These are phyloP conservation scores for Leptomonas seymouri DNA, from an alignment of 208 protist genomes.

Conservation along the genomic window DNA sequence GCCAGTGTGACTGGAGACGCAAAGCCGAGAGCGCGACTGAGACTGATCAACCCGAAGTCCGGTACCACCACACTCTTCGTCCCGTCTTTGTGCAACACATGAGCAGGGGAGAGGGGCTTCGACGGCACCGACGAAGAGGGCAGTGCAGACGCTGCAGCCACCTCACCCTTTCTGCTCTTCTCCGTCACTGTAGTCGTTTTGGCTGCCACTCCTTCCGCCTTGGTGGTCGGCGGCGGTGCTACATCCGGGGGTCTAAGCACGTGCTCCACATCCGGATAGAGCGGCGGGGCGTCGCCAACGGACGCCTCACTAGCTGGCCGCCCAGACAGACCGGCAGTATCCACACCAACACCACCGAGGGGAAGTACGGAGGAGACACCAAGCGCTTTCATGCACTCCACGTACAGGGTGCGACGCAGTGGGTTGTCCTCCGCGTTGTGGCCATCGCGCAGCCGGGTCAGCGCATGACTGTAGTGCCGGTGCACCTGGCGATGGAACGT, in stretches of 20 bases:
- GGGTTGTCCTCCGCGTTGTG: slow-evolving; percentile 33
- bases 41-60: slow-evolving; percentile 27
- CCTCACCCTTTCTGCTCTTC: not conserved
- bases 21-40: slow-evolving; percentile 30
- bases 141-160: too few relatives aligned
- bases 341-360: not conserved
- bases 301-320: not conserved
- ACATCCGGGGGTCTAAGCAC: not conserved
- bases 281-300: not conserved
- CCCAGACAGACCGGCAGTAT: not conserved
- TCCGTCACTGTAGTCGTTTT: not conserved
- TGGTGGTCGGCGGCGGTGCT: not conserved
- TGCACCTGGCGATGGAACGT: slow-evolving; percentile 19
- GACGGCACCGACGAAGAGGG: not conserved
- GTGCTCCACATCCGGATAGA: slow-evolving; percentile 23
- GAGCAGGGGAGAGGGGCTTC: not conserved
- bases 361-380: not conserved
- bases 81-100: not conserved
- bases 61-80: not conserved
- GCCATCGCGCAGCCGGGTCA: slow-evolving; percentile 12
- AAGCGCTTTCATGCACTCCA: not conserved
- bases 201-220: not conserved
- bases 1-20: not conserved
- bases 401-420: slow-evolving; percentile 24
- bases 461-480: slow-evolving; percentile 13